Evolutionary conservation across 106 monocot genomes (phyloP).

Genomic region (Alisma plantagoaquatica): DNA sequence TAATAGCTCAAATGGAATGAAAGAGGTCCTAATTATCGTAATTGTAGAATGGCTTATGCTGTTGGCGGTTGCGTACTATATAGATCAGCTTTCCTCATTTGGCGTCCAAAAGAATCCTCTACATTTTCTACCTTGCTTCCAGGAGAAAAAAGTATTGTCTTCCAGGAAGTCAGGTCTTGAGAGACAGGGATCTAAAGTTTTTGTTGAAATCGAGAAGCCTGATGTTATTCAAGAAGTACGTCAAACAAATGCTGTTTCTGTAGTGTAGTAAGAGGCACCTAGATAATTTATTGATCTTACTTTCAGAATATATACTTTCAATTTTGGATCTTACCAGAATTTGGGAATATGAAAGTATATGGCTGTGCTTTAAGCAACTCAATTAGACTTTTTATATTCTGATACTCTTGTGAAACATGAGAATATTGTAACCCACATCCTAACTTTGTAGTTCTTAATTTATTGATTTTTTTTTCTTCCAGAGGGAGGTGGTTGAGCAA

Average conservation of each 20-base stretch:
- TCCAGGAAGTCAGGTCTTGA: conserved; percentile 14
- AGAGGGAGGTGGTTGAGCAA: conserved; percentile 49
- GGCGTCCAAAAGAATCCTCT: conserved; percentile 17
- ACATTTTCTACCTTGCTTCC: conserved; percentile 19
- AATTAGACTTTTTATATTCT: no score
- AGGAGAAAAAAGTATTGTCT: conserved; percentile 14
- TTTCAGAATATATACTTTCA: neutral
- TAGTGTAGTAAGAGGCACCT: no score
- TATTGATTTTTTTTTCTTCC: neutral
- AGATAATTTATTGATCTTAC: neutral
- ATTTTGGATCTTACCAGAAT: no score
- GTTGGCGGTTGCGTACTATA: conserved; percentile 39
- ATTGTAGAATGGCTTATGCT: conserved; percentile 38
- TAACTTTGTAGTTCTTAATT: no score
- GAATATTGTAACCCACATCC: no score
- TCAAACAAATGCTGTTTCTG: no score
- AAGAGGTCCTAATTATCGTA: conserved; percentile 48
- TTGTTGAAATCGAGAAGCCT: conserved; percentile 53
- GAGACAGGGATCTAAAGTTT: conserved; percentile 38
- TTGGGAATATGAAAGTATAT: no score
- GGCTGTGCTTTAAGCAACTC: no score
- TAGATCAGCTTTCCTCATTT: conserved; percentile 21
- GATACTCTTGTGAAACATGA: neutral
- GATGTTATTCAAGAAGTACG: conserved; percentile 64
- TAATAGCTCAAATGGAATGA: conserved; percentile 53